Base-by-base conservation (phyloP, 83 land plant genomes). In the Diphasiastrum complanatum region DNA sequence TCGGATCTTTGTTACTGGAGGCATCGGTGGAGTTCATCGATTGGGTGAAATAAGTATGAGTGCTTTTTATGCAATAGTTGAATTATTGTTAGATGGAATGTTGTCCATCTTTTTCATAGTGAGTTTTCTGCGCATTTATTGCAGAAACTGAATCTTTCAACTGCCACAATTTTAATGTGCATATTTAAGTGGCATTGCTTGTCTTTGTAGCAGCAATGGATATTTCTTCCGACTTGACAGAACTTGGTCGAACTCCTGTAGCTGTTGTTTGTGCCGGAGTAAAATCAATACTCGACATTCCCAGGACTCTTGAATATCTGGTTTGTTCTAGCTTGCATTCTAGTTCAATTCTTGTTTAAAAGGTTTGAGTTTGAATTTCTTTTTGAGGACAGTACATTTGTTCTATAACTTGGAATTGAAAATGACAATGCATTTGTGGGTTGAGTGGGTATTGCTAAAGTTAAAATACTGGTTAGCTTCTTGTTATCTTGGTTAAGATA, bases 1-100 rank as follows among this genome's bases (percentile, higher is more conserved):
- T 47, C 77, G 63, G 26, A 66, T 92, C 0, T 92, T 92, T 74
- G 96, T 85, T 25, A 92, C 96, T 71, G 98, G 98, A 32, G 98
- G 98, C 10, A 85, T 85, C 74, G 95, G 98, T 55, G 98, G 98
- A 45, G 98, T 87, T 5, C 98, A 93, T 68, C 79, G 91, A 55
- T 77, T 79, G 64, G 98, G 91, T 31, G 96, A 92, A 52, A 60
- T 65, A 40, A 81, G 97, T 92, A 80, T 73, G 92, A n/a, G n/a
- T n/a, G n/a, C n/a, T n/a, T n/a, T n/a, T n/a, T n/a, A n/a, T n/a
- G n/a, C n/a, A n/a, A n/a, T n/a, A n/a, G n/a, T n/a, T n/a, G n/a
- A n/a, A n/a, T n/a, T n/a, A n/a, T n/a, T n/a, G n/a, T n/a, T n/a
- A n/a, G 22, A 8, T 14, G 12, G 43, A 8, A 38, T 38, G 14